These are phyloP conservation scores for Penicillium simplicissimum DNA, from an alignment of 495 filamentous ascomycete species.

Conservation along the genomic window DNA sequence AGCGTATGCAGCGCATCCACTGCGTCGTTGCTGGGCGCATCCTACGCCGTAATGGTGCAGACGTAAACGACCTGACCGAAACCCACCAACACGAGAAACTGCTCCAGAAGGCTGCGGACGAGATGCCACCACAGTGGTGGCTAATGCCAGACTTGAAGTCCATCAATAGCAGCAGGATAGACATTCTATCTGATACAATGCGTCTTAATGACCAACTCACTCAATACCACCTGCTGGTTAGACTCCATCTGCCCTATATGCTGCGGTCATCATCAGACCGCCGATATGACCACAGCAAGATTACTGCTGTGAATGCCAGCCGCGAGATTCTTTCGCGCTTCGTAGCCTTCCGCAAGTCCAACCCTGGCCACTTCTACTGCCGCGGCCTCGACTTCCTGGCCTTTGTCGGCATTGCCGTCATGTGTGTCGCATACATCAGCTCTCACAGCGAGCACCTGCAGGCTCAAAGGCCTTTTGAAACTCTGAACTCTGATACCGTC, in stretches of 20 bases:
- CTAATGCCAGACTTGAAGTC: constrained; percentile 16
- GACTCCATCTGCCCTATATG: constrained; percentile 28
- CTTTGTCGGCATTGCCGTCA: constrained; percentile 46
- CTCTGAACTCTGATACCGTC: constrained; percentile 6
- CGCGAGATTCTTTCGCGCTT: constrained; percentile 31
- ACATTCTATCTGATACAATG: constrained; percentile 12
- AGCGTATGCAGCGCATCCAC: constrained; percentile 31
- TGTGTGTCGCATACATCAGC: constrained; percentile 32
- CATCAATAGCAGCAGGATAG: not conserved
- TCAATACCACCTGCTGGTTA: constrained; percentile 37
- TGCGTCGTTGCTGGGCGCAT: constrained; percentile 38
- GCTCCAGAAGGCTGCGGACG: constrained; percentile 38
- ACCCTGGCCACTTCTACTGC: constrained; percentile 38
- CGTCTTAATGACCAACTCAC: constrained; percentile 36
- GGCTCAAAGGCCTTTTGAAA: not conserved
- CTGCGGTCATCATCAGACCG: constrained; percentile 12
- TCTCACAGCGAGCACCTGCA: constrained; percentile 29
- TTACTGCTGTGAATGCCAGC: constrained; percentile 44
- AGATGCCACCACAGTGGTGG: constrained; percentile 45
- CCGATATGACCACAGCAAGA: constrained; percentile 30
- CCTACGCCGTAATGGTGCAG: constrained; percentile 43
- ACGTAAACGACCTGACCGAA: constrained; percentile 17
- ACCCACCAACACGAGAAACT: constrained; percentile 46
- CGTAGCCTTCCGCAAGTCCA: constrained; percentile 17
- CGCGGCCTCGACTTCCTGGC: constrained; percentile 53